A percentile compares a stretch with the other conserved stretches of the same genome.
These are phyloP conservation scores for Mortierella polycephala DNA, from an alignment of 371 early-diverging fungal species.

Conservation along the genomic window DNA sequence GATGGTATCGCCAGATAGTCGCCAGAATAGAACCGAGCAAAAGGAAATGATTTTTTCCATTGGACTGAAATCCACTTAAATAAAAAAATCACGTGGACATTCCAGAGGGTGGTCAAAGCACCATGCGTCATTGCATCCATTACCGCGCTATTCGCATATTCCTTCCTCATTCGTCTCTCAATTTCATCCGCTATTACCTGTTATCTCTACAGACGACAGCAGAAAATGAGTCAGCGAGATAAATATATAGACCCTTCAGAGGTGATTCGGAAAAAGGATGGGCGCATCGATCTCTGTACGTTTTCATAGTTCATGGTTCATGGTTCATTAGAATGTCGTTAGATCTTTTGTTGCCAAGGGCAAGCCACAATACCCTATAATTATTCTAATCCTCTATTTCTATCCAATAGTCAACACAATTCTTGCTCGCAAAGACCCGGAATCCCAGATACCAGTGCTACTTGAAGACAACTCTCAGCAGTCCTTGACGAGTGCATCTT, in stretches of 20 bases:
- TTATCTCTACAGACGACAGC: too few relatives aligned
- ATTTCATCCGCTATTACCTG: background rate
- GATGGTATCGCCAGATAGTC: background rate
- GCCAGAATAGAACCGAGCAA: background rate
- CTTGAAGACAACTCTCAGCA: background rate
- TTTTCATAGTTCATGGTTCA: background rate
- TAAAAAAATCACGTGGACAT: background rate
- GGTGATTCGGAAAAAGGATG: slow-evolving; percentile 26
- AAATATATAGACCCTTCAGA: slow-evolving; percentile 21
- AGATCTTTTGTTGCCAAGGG: background rate
- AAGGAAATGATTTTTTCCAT: too few relatives aligned
- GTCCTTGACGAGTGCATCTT: background rate
- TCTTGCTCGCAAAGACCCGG: slow-evolving; percentile 25
- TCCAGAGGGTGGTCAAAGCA: slow-evolving; percentile 1
- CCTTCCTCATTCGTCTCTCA: background rate
- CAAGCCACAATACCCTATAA: too few relatives aligned
- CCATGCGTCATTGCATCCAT: too few relatives aligned
- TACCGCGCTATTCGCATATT: background rate
- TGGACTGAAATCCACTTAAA: too few relatives aligned
- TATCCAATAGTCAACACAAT: slow-evolving; percentile 23
- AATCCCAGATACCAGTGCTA: slow-evolving; percentile 24
- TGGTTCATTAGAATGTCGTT: too few relatives aligned
- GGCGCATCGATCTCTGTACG: slow-evolving; percentile 42
- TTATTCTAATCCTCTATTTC: background rate
- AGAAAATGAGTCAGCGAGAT: slow-evolving; percentile 7